Conservation (phyloP, 2,329 filamentous ascomycete genomes). For the Penicillium paneum region DNA sequence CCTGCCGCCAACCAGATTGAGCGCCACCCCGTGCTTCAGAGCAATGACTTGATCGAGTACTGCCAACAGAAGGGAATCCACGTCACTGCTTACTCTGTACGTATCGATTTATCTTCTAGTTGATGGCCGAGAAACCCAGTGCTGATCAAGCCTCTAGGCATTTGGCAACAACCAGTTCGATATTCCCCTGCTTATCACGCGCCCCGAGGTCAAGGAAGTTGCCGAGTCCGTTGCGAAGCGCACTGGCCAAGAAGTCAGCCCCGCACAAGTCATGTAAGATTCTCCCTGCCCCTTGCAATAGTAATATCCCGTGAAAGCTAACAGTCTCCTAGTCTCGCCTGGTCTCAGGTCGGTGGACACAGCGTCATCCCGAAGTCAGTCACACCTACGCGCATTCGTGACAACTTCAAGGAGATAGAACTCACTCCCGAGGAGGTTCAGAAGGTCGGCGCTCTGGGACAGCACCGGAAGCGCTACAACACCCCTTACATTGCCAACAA, state of each 20-base stretch:
- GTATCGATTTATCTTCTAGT: slow-evolving; percentile 1
- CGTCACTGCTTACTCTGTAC: slow-evolving; percentile 61
- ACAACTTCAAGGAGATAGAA: slow-evolving; percentile 45
- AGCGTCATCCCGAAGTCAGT: slow-evolving; percentile 46
- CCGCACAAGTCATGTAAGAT: slow-evolving; percentile 38
- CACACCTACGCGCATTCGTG: slow-evolving; percentile 41
- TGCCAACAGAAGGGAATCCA: slow-evolving; percentile 58
- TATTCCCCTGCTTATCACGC: slow-evolving; percentile 62
- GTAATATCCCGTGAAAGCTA: not conserved
- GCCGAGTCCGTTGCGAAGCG: slow-evolving; percentile 53
- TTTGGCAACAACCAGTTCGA: slow-evolving; percentile 60
- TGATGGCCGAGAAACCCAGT: not conserved
- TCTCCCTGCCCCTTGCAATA: not conserved
- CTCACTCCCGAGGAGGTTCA: slow-evolving; percentile 39
- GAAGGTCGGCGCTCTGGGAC: slow-evolving; percentile 34
- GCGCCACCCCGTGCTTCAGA: slow-evolving; percentile 66
- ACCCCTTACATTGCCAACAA: slow-evolving; percentile 40
- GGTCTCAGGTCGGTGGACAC: slow-evolving; percentile 41
- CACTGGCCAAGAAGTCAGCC: slow-evolving; percentile 33
- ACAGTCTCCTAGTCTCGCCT: slow-evolving; percentile 32
- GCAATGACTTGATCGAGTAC: slow-evolving; percentile 55
- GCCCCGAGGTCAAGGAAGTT: slow-evolving; percentile 61
- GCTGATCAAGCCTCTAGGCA: slow-evolving; percentile 32
- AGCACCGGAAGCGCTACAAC: slow-evolving; percentile 38
- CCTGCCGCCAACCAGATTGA: slow-evolving; percentile 68